phyloP scores from a whole-genome alignment of 1,139 yeast genomes.

The Yamadazyma mexicana region DNA sequence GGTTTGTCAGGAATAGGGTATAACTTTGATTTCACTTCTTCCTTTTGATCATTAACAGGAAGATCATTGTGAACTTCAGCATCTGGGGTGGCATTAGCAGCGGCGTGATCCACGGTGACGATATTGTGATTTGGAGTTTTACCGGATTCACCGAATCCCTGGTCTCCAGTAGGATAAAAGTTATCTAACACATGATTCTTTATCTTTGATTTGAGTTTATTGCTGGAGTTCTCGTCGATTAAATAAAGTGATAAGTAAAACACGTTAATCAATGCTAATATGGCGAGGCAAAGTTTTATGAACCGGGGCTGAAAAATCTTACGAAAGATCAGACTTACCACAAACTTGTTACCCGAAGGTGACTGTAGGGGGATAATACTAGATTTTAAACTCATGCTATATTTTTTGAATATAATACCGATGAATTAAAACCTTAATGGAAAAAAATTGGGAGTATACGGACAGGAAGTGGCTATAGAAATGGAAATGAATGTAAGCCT shows the following conservation, averaged over 20 bases:
- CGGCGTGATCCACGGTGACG: constrained; percentile 6
- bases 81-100: constrained; percentile 5
- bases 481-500: no score
- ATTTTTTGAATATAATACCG: background rate
- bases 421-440: background rate
- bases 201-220: constrained; percentile 12
- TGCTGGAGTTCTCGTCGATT: constrained; percentile 18
- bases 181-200: constrained; percentile 18
- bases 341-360: background rate
- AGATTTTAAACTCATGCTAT: background rate
- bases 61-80: constrained; percentile 13
- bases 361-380: constrained; percentile 2
- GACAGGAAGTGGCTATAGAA: no score
- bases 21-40: constrained; percentile 7
- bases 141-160: background rate
- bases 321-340: constrained; percentile 14
- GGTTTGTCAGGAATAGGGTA: constrained; percentile 19
- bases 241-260: constrained; percentile 20
- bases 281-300: constrained; percentile 20
- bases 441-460: background rate
- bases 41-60: constrained; percentile 6
- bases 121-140: constrained; percentile 6
- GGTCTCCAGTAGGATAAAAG: constrained; percentile 3
- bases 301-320: constrained; percentile 17
- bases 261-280: constrained; percentile 21